Conservation (phyloP, 2,329 filamentous ascomycete species). For the Phyllosticta citrichinensis region DNA sequence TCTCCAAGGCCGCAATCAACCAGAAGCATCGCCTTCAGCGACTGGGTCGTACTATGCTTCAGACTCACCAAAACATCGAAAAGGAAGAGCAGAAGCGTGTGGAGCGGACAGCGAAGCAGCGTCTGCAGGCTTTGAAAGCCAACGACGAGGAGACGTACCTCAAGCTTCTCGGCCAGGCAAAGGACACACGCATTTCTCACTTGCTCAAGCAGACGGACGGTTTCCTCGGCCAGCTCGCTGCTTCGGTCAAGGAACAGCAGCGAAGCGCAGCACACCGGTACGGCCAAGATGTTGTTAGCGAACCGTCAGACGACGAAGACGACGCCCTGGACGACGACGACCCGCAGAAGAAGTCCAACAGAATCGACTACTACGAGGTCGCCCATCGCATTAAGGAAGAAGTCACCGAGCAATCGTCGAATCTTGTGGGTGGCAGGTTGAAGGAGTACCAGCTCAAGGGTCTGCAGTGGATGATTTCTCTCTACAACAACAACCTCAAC, state of each 20-base stretch:
- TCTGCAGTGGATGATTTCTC: constrained; percentile 98
- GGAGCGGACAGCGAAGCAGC: constrained; percentile 95
- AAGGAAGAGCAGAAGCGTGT: constrained; percentile 99
- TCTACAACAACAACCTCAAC: constrained; percentile 99
- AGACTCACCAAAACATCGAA: constrained; percentile 90
- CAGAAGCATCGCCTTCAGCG: constrained; percentile 72
- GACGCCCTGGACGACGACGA: constrained; percentile 60
- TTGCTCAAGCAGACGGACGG: constrained; percentile 93
- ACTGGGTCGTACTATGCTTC: constrained; percentile 78
- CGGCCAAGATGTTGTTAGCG: constrained; percentile 49
- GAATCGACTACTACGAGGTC: constrained; percentile 98
- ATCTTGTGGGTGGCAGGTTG: constrained; percentile 81
- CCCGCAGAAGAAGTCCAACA: constrained; percentile 55
- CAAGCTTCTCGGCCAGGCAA: constrained; percentile 94
- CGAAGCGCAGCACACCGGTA: constrained; percentile 71
- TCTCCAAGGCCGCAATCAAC: constrained; percentile 55
- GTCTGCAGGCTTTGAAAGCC: constrained; percentile 95
- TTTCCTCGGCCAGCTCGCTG: constrained; percentile 90
- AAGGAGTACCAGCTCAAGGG: constrained; percentile 99
- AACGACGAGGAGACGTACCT: constrained; percentile 99
- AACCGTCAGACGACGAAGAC: constrained; percentile 51
- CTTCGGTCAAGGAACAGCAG: constrained; percentile 90
- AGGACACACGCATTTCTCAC: constrained; percentile 98
- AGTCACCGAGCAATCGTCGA: constrained; percentile 69
- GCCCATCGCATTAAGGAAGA: constrained; percentile 94